Conservation (phyloP, 2,329 filamentous ascomycete species). For the Aspergillus flavus region DNA sequence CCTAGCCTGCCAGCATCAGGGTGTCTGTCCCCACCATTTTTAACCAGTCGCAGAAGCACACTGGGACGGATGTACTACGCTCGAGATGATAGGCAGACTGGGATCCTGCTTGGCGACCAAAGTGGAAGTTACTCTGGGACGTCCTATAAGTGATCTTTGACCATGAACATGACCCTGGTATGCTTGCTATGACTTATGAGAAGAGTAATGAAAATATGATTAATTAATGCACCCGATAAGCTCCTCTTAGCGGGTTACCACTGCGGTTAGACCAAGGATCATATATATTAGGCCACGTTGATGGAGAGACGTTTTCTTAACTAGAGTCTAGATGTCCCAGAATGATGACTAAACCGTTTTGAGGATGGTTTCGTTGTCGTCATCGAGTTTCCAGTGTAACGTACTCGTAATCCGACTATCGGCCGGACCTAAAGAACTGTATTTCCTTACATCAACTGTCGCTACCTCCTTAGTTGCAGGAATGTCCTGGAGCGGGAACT, state of each 20-base stretch:
- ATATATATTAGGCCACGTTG: too few species aligned
- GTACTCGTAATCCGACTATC: neutral
- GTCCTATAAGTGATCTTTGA: neutral
- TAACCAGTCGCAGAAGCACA: neutral
- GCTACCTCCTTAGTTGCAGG: neutral
- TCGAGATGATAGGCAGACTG: neutral
- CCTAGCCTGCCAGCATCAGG: neutral
- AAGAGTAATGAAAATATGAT: neutral
- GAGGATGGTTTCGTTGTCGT: neutral
- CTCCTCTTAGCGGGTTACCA: neutral
- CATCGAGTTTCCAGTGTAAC: neutral
- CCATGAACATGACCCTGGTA: neutral
- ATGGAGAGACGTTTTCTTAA: too few species aligned
- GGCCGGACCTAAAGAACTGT: neutral
- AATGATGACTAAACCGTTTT: neutral
- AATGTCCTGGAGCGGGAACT: neutral
- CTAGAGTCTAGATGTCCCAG: too few species aligned
- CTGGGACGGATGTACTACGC: neutral
- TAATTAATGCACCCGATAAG: neutral
- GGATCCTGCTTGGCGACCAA: neutral
- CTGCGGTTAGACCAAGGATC: neutral
- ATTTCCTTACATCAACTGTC: neutral
- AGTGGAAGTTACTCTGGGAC: neutral
- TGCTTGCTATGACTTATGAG: neutral
- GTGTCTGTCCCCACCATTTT: neutral